Evolutionary conservation across 2,329 filamentous ascomycete genomes (phyloP), one percentile per base, ranked within the genome.

Genomic region (Aotearoamyces nothofagi): DNA sequence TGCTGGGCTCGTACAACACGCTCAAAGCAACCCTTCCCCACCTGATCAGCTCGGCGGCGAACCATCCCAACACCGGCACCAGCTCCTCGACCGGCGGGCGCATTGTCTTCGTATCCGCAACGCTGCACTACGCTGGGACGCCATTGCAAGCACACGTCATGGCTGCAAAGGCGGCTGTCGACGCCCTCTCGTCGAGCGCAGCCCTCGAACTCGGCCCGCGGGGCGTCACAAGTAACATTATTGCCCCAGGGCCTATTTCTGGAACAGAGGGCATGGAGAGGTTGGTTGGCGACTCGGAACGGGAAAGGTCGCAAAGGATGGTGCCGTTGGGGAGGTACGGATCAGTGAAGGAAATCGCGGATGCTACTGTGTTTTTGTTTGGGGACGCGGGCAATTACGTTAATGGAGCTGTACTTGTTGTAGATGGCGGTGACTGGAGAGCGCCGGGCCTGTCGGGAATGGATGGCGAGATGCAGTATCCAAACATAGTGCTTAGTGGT

Each of bases 1-100:
- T 93, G 3, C 55, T 96, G 19, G 90, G 90, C 17, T 92, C 81
- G 10, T 98, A 80, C 58, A 92, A 96, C 59, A 93, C 84, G 3
- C 65, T 93, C 47, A 96, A 96, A 57, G 84, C 87, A 3, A 90
- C 83, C 1, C 59, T 94, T 17, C 82, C 83, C 0, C 67, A 92
- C 45, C 68, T 98, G 3, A 55, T 83, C 9, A 64, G 71, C 42
- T 92, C 83, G n/a, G 75, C 79, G 1, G 54, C 57, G 17, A 69
- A 67, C 43, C 44, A 49, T 24, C 59, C 75, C 43, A 65, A 56
- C 36, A 64, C 65, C 11, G 70, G 78, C 39, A 64, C 68, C 2
- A 68, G 69, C 34, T 57, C 61, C 1, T 54, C 57, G 15, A 63
- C 66, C 2, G 79, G 80, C 26, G 84, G 86, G 7, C 74, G 86